Evolutionary conservation across 306 rosid species (phyloP), one percentile per base, ranked within the genome.

Genomic region (Cicer pinnatifidum): DNA sequence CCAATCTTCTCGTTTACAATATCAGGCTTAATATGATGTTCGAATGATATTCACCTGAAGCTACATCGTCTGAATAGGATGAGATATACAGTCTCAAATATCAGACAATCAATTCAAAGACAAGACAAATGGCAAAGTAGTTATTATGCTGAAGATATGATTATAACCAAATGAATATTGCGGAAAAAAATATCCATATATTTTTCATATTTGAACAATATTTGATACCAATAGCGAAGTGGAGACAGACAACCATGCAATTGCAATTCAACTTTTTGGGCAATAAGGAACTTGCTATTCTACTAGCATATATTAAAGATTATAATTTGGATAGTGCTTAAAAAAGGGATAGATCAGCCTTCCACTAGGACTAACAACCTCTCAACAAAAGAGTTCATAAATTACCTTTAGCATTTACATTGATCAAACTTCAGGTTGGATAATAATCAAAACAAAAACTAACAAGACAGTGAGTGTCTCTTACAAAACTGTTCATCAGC

Each of bases 401-500:
- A 65, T 16, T 57, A 67, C 51, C 69, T 48, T 15, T 59, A 67
- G 53, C 12, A 68, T 58, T 59, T 75, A 68, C 68, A 69, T 75
- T 19, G 46, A 68, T 50, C 67, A 48, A 40, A 59, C 71, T 39
- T n/a, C 40, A 59, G 11, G 41, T 23, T 60, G 38, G 52, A 45
- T 12, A 47, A 51, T 28, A 20, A 20, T 20, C 57, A 72, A 75
- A 47, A 39, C 1, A 4, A 33, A 43, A 60, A 35, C 58, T 69
- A 35, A 11, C 19, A 5, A 59, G 65, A 37, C 16, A 28, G 9
- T 11, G 15, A 41, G 13, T 67, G 58, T 48, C 62, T 41, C 9
- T 52, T 40, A 48, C 72, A 82, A 59, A 58, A 50, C 11, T 71
- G 67, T 72, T 75, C 16, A 8, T 73, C 39, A 12, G 78, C 38